A percentile compares a stretch with the other conserved stretches of the same genome.
Evolutionary conservation across 1,139 yeast species (phyloP).

Genomic region (Trichomonascaceae sp.): DNA sequence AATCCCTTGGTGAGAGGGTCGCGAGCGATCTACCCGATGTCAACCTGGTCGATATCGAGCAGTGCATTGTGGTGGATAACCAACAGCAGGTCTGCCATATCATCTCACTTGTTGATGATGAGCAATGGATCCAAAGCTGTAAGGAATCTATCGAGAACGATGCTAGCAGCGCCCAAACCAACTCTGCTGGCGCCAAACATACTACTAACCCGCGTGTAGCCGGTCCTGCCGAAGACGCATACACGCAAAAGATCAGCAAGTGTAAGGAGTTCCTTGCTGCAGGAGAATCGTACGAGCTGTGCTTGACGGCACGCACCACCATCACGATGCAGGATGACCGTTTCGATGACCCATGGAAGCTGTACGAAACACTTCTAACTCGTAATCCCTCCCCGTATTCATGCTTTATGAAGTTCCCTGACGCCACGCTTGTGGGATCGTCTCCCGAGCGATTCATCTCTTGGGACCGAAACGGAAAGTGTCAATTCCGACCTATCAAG

Average conservation of each 20-base stretch:
- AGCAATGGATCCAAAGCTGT: conserved; percentile 9
- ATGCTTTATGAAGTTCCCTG: conserved; percentile 64
- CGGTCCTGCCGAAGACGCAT: conserved; percentile 43
- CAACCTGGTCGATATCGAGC: conserved; percentile 57
- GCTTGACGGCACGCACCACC: conserved; percentile 70
- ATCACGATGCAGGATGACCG: conserved; percentile 28
- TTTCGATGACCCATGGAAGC: conserved; percentile 48
- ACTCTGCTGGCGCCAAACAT: background rate
- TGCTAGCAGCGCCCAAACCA: background rate
- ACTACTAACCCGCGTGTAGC: conserved; percentile 21
- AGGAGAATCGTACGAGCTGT: conserved; percentile 92
- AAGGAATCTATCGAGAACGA: conserved; percentile 2
- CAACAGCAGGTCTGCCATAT: conserved; percentile 37
- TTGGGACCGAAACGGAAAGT: conserved; percentile 45
- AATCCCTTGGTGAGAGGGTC: conserved; percentile 1
- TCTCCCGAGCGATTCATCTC: conserved; percentile 89
- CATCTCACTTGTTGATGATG: conserved; percentile 35
- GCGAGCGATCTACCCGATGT: conserved; percentile 42
- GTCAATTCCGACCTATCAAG: conserved; percentile 87
- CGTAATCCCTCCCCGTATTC: conserved; percentile 92
- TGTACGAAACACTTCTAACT: conserved; percentile 57
- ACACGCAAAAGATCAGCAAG: conserved; percentile 40
- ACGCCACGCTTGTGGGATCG: conserved; percentile 61
- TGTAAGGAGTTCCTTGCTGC: conserved; percentile 60
- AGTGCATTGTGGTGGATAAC: conserved; percentile 47